Evolutionary conservation across 2,329 filamentous ascomycete species (phyloP), one percentile per base, ranked within the genome.

Genomic region (Fusarium sp.): DNA sequence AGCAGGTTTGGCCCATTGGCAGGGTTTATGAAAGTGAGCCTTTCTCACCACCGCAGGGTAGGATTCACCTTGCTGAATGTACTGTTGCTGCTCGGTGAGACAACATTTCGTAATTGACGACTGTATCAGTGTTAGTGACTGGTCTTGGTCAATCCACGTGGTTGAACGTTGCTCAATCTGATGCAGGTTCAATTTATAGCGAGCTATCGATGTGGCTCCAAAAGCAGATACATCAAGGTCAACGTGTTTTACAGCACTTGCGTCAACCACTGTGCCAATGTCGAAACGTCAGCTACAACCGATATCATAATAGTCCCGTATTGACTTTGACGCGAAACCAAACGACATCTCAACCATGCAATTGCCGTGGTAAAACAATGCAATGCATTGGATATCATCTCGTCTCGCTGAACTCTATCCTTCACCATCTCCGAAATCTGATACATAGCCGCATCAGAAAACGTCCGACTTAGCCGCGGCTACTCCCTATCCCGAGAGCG

Each of bases 381-480:
- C n/a, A n/a, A n/a, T n/a, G n/a, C n/a, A n/a, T 43, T 47, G 48
- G 24, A 41, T 35, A 39, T 48, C 33, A 33, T 66, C 16, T 16
- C 21, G 33, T 23, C 15, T 33, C 35, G 38, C 37, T 64, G 39
- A 49, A 56, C n/a, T 24, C 20, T 62, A 31, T 31, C 33, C 38
- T 53, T 53, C 41, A 28, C n/a, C 28, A 37, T 47, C 43, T 39
- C 56, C 57, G 58, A 33, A 57, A 48, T 53, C 21, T 38, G 37
- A 56, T 48, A 43, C 35, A 43, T 35, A 28, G 39, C 10, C 39
- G 38, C 50, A 63, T 18, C 28, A 57, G 7, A 68, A 67, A 62
- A 16, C 61, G n/a, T 33, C 42, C n/a, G 42, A 20, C 49, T 57
- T 56, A 70, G 58, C 46, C 41, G 54, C 63, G 63, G 63, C 54